Conservation (phyloP, 176 grass and related monocot genomes). For the Cenchrus fungigraminus region DNA sequence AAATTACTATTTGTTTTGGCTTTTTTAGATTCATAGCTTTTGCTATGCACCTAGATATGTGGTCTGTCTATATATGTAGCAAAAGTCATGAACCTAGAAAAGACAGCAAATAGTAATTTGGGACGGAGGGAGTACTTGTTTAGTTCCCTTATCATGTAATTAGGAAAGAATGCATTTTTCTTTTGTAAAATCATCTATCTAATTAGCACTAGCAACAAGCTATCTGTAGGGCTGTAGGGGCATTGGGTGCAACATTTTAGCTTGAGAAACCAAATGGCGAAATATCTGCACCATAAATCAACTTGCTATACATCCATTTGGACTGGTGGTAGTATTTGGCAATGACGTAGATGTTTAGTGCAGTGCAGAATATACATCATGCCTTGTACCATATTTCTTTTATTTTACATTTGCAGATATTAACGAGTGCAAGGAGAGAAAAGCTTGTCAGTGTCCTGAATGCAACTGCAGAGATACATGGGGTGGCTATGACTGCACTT, state of each 20-base stretch:
- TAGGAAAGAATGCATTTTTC: neutral
- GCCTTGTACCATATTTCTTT: constrained; percentile 8
- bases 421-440: constrained; percentile 72
- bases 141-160: neutral
- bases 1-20: too few relatives aligned
- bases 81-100: too few relatives aligned
- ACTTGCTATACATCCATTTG: neutral
- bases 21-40: too few relatives aligned
- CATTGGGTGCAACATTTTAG: neutral
- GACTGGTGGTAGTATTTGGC: neutral
- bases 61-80: too few relatives aligned
- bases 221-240: neutral
- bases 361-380: constrained; percentile 1
- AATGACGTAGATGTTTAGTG: constrained; percentile 13
- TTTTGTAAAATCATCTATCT: neutral
- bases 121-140: too few relatives aligned
- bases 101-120: too few relatives aligned
- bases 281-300: neutral
- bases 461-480: constrained; percentile 74
- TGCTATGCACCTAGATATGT: too few relatives aligned
- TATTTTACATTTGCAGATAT: constrained; percentile 51
- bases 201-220: neutral
- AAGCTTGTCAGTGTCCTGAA: constrained; percentile 66
- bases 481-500: constrained; percentile 71
- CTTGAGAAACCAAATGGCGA: neutral